These are phyloP conservation scores for Emergomyces pasteurianus DNA, from an alignment of 2,329 filamentous ascomycete genomes.

Conservation along the genomic window DNA sequence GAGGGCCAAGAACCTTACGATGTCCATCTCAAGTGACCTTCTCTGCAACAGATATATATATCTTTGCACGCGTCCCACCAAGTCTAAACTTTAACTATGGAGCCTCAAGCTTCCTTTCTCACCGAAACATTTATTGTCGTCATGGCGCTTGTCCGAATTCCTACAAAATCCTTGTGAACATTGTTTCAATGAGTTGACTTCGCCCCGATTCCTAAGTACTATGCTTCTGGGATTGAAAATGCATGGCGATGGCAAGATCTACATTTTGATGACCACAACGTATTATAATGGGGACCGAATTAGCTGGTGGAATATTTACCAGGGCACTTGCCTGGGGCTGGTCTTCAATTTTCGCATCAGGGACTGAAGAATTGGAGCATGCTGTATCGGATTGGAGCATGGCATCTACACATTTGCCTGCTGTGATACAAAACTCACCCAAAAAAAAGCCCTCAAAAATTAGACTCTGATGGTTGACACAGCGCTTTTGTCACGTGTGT, in stretches of 20 bases:
- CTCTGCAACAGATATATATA: too few relatives aligned
- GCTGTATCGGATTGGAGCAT: too few relatives aligned
- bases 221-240: too few relatives aligned
- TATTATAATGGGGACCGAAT: neutral
- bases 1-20: too few relatives aligned
- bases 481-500: neutral
- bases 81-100: neutral
- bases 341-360: neutral
- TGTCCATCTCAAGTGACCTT: too few relatives aligned
- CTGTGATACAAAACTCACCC: neutral
- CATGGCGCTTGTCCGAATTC: neutral
- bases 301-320: neutral
- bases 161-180: neutral
- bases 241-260: neutral
- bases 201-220: neutral
- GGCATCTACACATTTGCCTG: neutral
- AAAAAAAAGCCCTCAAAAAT: neutral
- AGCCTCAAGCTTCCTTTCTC: neutral
- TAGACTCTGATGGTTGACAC: neutral
- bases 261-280: neutral
- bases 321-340: neutral
- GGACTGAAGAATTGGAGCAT: neutral
- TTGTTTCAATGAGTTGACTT: neutral
- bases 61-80: too few relatives aligned
- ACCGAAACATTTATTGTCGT: neutral